These are phyloP conservation scores for Piloderma croceum DNA, from an alignment of 768 basidiomycete species.

Conservation along the genomic window DNA sequence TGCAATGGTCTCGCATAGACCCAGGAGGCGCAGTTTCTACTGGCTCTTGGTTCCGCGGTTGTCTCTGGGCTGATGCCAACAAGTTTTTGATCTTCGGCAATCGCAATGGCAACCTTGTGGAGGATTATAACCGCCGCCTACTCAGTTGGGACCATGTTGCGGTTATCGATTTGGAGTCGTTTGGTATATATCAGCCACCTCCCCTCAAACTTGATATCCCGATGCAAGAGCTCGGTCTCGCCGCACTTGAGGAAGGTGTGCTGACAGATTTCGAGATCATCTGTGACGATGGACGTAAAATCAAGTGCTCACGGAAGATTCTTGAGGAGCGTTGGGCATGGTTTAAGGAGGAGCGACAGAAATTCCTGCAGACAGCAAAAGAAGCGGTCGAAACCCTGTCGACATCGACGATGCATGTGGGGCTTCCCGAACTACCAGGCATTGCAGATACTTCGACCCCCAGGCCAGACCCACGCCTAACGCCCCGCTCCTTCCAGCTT, in stretches of 20 bases:
- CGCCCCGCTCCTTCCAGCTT: constrained; percentile 71
- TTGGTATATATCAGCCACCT: constrained; percentile 92
- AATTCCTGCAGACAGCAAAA: constrained; percentile 53
- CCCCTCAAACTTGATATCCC: constrained; percentile 54
- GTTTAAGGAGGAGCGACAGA: constrained; percentile 72
- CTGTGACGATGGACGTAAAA: constrained; percentile 82
- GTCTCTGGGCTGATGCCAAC: constrained; percentile 80
- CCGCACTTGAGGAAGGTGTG: constrained; percentile 72
- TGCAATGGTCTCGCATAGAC: constrained; percentile 86
- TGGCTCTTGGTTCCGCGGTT: constrained; percentile 94
- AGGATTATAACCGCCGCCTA: constrained; percentile 87
- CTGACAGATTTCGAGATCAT: constrained; percentile 90
- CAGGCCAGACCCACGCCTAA: constrained; percentile 72
- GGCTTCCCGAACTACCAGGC: constrained; percentile 57
- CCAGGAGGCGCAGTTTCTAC: constrained; percentile 78
- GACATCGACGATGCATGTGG: constrained; percentile 52
- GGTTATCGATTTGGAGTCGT: constrained; percentile 87
- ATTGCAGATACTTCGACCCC: constrained; percentile 42
- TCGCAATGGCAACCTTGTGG: constrained; percentile 77
- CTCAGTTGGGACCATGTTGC: constrained; percentile 91
- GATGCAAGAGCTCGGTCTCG: constrained; percentile 82
- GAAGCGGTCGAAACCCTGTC: constrained; percentile 56
- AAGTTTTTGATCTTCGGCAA: constrained; percentile 91
- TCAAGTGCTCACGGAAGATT: constrained; percentile 78
- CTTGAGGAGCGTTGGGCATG: constrained; percentile 93